These are phyloP conservation scores for Coccomyxa sp. DNA, from an alignment of 139 green algal species.

Conservation along the genomic window DNA sequence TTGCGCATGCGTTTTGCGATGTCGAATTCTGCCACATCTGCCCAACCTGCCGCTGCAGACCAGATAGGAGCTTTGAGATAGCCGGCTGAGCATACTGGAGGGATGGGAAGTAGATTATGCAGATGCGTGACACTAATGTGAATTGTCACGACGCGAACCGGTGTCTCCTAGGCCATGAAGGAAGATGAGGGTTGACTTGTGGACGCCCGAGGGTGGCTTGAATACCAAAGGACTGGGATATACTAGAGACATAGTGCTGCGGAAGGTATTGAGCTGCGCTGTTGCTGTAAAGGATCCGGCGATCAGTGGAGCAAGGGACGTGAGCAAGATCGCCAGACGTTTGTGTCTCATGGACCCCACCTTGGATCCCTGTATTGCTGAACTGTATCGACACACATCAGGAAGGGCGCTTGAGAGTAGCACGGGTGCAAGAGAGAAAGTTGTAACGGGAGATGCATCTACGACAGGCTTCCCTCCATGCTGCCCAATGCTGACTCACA, in stretches of 20 bases:
- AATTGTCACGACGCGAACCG: neutral
- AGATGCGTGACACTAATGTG: neutral
- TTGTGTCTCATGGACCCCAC: neutral
- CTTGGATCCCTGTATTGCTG: neutral
- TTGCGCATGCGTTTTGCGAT: slow-evolving; percentile 12
- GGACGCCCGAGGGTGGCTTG: neutral
- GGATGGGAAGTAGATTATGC: neutral
- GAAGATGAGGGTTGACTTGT: neutral
- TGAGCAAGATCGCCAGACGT: neutral
- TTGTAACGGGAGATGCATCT: neutral
- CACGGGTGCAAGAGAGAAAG: neutral
- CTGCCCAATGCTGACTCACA: neutral
- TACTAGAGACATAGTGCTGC: neutral
- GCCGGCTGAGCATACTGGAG: too few species aligned
- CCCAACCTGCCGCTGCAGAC: neutral
- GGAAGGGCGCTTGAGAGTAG: neutral
- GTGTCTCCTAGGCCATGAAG: neutral
- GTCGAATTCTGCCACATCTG: neutral
- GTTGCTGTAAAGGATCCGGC: neutral
- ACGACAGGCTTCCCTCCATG: neutral
- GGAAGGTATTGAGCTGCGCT: neutral
- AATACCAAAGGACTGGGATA: neutral
- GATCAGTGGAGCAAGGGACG: neutral
- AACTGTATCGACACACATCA: neutral
- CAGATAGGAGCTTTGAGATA: neutral